Base-by-base conservation (phyloP, 306 rosid genomes). In the Mucuna pruriens region DNA sequence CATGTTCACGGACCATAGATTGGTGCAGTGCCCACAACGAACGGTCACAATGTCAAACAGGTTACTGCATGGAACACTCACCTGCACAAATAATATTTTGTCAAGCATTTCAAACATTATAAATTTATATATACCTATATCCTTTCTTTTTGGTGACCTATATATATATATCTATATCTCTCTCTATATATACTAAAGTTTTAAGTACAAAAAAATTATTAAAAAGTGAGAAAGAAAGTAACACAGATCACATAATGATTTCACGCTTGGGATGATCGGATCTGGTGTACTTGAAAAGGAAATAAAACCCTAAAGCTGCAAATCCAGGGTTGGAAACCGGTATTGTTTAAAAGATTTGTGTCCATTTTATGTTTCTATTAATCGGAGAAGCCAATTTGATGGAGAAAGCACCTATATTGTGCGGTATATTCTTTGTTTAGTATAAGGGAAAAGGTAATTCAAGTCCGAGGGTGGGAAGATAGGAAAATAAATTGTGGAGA, bases 1-100 rank as follows among this genome's bases (percentile, higher is more conserved):
- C 98, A 95, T 95, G 84, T 95, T 95, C 73, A 95, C 97, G 77
- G 98, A 92, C 98, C 97, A 95, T 12, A 95, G 88, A 90, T 95
- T 95, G 75, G 92, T 90, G 88, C 98, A 95, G 91, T 92, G 98
- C 29, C 98, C 98, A 79, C 98, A 95, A 86, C 98, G 92, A 80
- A 95, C 97, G 68, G 98, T 95, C 87, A 95, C 98, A 6, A 92
- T 92, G 87, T 95, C 98, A 71, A 90, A 84, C 40, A 95, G 80
- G 85, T 84, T 92, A 72, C 90, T 90, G 98, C 94, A 95, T 92
- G 98, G 98, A 89, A 95, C 98, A 80, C 97, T 95, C 89, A 95
- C 98, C 98, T 95, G 91, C 86, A 79, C 22, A 60, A 55, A 55
- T 1, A 20, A 6, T 55, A 9, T 55, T 55, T 5, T 55, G 63